Base-by-base conservation (phyloP, 176 grass and related monocot genomes). In the Alopecurus myosuroides region DNA sequence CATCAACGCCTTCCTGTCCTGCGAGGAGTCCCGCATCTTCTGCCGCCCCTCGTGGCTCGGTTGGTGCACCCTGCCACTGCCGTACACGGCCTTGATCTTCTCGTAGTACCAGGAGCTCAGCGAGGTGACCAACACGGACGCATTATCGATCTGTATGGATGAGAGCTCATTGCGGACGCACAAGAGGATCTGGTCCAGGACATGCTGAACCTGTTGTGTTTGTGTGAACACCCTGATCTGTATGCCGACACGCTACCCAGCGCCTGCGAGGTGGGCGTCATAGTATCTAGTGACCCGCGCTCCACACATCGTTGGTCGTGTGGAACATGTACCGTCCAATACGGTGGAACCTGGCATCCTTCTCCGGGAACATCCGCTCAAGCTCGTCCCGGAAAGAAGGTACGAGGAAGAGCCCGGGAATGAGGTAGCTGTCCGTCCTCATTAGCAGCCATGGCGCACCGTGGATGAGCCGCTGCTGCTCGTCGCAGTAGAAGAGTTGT, bases 401-500 rank as follows among this genome's bases (percentile, higher is more conserved):
- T 20, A 79, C 64, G 36, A 96, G 82, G 68, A 96, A 96, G n/a
- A 96, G 86, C 15, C 84, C 76, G 3, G 91, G 89, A 57, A 89
- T 85, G 15, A 93, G 5, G 77, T 97, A 97, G 77, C 31, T 42
- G 44, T 97, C 89, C 44, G 86, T 80, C 36, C 57, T 65, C 82
- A 97, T 74, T 3, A 89, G 25, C 66, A 97, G 60, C 91, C 91
- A 97, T 18, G 81, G 82, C 56, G 70, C 71, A 2, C 34, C 36
- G 56, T 20, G 40, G 31, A 97, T 79, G 20, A 78, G 68, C 36
- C n/a, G 61, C 66, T 93, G 94, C 69, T 93, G 86, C 11, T 68
- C 85, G 73, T 77, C 89, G 61, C 91, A 97, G 80, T 82, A 98
- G 85, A 95, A 93, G 44, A 91, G 85, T 94, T 93, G 85, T 91